Conservation (phyloP, 495 filamentous ascomycete species). For the Xylaria scruposa region DNA sequence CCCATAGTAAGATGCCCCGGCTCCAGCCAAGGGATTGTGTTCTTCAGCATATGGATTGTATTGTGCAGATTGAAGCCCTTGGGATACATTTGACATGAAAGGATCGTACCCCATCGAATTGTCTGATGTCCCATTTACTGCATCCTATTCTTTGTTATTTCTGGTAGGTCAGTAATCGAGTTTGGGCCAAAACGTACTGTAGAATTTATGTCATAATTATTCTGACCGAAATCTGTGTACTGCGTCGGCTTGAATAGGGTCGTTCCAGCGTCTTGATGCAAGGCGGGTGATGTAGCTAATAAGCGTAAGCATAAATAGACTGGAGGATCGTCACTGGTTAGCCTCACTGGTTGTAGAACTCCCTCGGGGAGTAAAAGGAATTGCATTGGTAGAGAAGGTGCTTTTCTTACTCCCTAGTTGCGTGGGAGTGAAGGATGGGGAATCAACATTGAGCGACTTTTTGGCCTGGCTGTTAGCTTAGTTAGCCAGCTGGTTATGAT, state of each 20-base stretch:
- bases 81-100: constrained; percentile 62
- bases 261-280: constrained; percentile 45
- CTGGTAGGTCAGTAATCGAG: neutral
- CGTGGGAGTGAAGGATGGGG: constrained; percentile 89
- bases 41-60: constrained; percentile 75
- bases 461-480: constrained; percentile 52
- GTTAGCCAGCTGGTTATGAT: constrained; percentile 4
- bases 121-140: constrained; percentile 39
- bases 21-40: constrained; percentile 49
- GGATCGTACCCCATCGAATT: constrained; percentile 59
- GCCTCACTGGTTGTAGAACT: constrained; percentile 39
- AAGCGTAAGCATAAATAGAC: constrained; percentile 33
- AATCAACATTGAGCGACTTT: constrained; percentile 92
- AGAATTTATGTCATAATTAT: constrained; percentile 69
- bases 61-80: constrained; percentile 59
- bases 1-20: constrained; percentile 59
- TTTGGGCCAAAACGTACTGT: constrained; percentile 57
- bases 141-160: constrained; percentile 32
- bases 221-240: constrained; percentile 82
- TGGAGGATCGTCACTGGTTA: neutral
- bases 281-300: constrained; percentile 46
- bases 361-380: constrained; percentile 81
- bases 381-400: constrained; percentile 81
- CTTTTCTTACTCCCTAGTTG: constrained; percentile 62
- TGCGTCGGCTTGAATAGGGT: constrained; percentile 60